Evolutionary conservation across 2,329 filamentous ascomycete species (phyloP), one percentile per base, ranked within the genome.

Genomic region (Diaporthe vaccinii): DNA sequence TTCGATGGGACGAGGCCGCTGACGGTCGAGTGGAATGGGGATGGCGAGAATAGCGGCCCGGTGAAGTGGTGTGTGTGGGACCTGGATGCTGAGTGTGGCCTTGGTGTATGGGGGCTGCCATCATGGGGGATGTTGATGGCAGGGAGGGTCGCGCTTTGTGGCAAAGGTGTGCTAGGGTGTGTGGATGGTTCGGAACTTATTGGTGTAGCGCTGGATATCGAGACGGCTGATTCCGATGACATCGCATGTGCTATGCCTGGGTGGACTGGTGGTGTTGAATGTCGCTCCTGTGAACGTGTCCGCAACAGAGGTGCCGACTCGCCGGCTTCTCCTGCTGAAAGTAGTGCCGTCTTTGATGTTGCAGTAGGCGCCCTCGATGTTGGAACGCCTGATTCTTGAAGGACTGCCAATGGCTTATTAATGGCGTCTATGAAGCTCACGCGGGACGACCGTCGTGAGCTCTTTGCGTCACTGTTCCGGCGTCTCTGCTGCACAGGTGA

Each of bases 11-110:
- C 88, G 0, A 90, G 89, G 0, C 89, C 88, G 25, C 86, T 90
- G 51, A 92, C 88, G 1, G 90, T 91, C 0, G 89, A 91, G 2
- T 89, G 90, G 46, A 91, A 85, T 0, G 90, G 90, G 0, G 90
- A 91, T 15, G 90, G 90, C 3, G 89, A 91, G 76, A 91, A 90
- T 51, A 91, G 86, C 2, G 87, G 85, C 44, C 86, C 87, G 39
- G 86, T 83, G 76, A 83, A 85, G 67, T 85, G 83, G 36, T 84
- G 83, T 61, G 82, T 82, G 57, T 84, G 83, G 17, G 81, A 82
- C 17, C 83, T 80, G 76, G 78, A 82, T 77, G 78, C 81, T 34
- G 65, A 61, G 77, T 79, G 82, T 72, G 76, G 80, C 68, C 78
- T 84, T 79, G 80, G 82, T 73, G 78, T 80, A 41, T 76, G 74